phyloP scores from a whole-genome alignment of 106 monocot genomes.

The Allium sativum region DNA sequence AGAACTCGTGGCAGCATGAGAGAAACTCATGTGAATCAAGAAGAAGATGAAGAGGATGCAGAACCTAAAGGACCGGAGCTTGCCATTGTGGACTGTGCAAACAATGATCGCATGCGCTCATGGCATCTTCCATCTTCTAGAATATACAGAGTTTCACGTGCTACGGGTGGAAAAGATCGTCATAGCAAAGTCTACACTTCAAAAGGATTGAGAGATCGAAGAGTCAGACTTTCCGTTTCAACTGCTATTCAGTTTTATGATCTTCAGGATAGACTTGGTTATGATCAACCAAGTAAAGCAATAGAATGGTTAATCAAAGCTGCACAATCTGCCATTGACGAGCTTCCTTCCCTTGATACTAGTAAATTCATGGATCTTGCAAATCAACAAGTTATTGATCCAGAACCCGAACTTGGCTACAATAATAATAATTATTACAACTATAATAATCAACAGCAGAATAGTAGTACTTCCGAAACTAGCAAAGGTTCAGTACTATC shows the following conservation, averaged over 20 bases:
- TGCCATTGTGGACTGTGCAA: slow-evolving; percentile 3
- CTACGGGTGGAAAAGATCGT: slow-evolving; percentile 96
- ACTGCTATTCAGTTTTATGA: slow-evolving; percentile 98
- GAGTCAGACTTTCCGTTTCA: slow-evolving; percentile 89
- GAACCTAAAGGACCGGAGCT: neutral
- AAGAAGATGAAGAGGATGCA: slow-evolving; percentile 13
- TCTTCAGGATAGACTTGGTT: slow-evolving; percentile 91
- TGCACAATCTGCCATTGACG: slow-evolving; percentile 59
- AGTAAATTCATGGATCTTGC: slow-evolving; percentile 11
- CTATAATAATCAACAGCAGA: slow-evolving; percentile 19
- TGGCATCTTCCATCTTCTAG: slow-evolving; percentile 62
- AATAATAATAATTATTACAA: too few species aligned
- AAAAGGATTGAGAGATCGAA: slow-evolving; percentile 78
- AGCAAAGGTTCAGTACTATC: slow-evolving; percentile 89
- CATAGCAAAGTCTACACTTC: slow-evolving; percentile 97
- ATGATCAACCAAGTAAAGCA: slow-evolving; percentile 93
- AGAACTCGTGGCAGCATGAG: slow-evolving; percentile 19
- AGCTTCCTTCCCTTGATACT: slow-evolving; percentile 62
- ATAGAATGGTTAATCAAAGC: slow-evolving; percentile 95
- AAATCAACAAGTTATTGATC: slow-evolving; percentile 6
- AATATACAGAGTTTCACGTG: slow-evolving; percentile 79
- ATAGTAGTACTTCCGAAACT: slow-evolving; percentile 88
- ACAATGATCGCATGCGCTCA: neutral
- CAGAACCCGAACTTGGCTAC: slow-evolving; percentile 1
- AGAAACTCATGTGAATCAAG: neutral